Conservation (phyloP, 805 yeast genomes). For the Candida sakaeoensis region DNA sequence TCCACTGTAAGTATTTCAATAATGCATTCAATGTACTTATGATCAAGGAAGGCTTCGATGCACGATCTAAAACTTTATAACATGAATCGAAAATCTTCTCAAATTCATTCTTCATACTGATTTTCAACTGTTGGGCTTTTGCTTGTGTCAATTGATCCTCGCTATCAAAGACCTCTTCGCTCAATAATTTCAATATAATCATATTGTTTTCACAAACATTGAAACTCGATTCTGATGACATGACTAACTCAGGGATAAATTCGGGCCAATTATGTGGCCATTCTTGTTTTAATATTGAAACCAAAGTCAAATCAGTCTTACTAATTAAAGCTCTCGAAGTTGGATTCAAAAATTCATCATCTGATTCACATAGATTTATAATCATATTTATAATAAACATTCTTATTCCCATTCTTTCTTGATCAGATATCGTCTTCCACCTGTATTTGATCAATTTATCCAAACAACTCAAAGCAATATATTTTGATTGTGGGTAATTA, state of each 20-base stretch:
- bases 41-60: constrained; percentile 78
- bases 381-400: constrained; percentile 93
- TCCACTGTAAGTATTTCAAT: constrained; percentile 88
- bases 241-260: constrained; percentile 89
- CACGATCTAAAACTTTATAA: constrained; percentile 87
- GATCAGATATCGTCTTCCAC: constrained; percentile 90
- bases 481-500: constrained; percentile 81
- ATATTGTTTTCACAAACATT: constrained; percentile 97
- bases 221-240: constrained; percentile 75
- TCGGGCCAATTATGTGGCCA: constrained; percentile 99
- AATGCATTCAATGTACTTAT: constrained; percentile 80
- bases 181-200: constrained; percentile 81
- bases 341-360: constrained; percentile 49
- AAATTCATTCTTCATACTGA: constrained; percentile 84
- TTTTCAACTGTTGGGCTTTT: constrained; percentile 77
- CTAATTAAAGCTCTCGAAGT: constrained; percentile 79
- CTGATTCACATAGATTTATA: constrained; percentile 84
- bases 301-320: constrained; percentile 91
- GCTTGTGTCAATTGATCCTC: constrained; percentile 97
- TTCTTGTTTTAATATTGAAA: constrained; percentile 92
- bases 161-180: constrained; percentile 97
- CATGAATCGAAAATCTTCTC: constrained; percentile 91
- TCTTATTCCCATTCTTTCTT: constrained; percentile 88
- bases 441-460: constrained; percentile 86
- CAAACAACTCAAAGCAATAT: constrained; percentile 83